Base-by-base conservation (phyloP, 148 eudicot species). In the Dysphania ambrosioides region DNA sequence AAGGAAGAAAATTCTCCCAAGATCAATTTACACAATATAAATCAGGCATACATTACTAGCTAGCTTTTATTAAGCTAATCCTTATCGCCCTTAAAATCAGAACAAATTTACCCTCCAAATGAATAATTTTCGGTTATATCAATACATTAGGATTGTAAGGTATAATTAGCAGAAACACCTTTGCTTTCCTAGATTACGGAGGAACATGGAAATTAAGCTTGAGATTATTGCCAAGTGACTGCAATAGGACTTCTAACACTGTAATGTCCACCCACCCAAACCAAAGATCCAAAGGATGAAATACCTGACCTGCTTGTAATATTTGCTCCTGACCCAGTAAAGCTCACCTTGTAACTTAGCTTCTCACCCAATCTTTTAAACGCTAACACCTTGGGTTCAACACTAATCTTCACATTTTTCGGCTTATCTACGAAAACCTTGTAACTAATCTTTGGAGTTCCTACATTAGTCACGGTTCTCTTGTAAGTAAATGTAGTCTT, bases 211-310 rank as follows among this genome's bases (percentile, higher is more conserved):
- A 29, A 38, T 23, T 10, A 41, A 41, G 41, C 3, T 86, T 16
- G 88, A 58, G 68, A 41, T 53, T 49, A 72, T 55, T 70, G 80
- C 88, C 91, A 90, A 32, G 87, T 83, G 27, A 83, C 87, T 31
- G 88, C 94, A 75, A 90, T 83, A 58, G 94, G 94, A 78, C 91
- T 90, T 66, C 90, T 71, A 68, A 90, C 91, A 67, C 49, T 66
- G 70, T 83, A 78, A n/a, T 79, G 78, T 16, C 80, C 77, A 8
- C 80, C 83, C 26, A 60, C 64, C 91, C 91, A 90, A 57, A 35
- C 40, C 62, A 90, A 34, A 10, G 85, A 80, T 18, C 94, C 94
- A 78, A 88, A 90, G 27, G 78, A 70, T 32, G 82, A 80, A 56
- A 29, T 42, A 13, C 73, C 79, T 35, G 55, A 12, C 27, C 78